Evolutionary conservation across 768 basidiomycete species (phyloP), one percentile per base, ranked within the genome.

Genomic region (Termitomyces sp.): DNA sequence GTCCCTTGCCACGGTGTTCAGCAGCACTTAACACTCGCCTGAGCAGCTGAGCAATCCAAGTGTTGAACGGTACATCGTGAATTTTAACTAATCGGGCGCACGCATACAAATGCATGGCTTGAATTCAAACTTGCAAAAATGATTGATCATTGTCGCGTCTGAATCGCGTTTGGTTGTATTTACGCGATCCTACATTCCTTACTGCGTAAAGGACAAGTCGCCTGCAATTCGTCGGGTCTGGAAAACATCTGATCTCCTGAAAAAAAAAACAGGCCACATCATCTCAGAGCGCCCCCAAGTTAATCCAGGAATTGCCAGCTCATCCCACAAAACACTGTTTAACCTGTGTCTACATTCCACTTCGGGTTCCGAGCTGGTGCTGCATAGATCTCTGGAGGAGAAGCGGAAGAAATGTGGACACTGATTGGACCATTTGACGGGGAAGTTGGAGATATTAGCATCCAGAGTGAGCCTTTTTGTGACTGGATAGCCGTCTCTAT

Each of bases 381-480:
- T 22, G 44, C 22, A 46, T 36, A 31, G 9, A 36, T 42, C 31
- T 49, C 15, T 46, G 13, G 5, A 36, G 20, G 33, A 15, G 15
- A n/a, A 22, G 22, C 31, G 1, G 24, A 36, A 20, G 27, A 51
- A 31, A 86, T 86, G 84, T 86, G 84, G 84, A 59, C 78, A 1
- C 30, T 86, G 11, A 75, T 72, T 7, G 85, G 82, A 0, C 81
- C 82, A 1, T 85, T 86, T 55, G 84, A 85, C 58, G 70, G 75
- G 13, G 72, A 74, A 42, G 63, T 51, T 16, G 73, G 69, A 3
- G 76, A 79, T 41, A 59, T 73, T 1, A 66, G 64, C 24, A 71
- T 73, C 27, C 72, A 72, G 55, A 84, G 82, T 79, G 66, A 66
- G 74, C 31, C 16, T 42, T 15, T 31, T 55, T 22, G 30, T 49